Base-by-base conservation (phyloP, 2,329 filamentous ascomycete genomes). In the Cercospora sesami region DNA sequence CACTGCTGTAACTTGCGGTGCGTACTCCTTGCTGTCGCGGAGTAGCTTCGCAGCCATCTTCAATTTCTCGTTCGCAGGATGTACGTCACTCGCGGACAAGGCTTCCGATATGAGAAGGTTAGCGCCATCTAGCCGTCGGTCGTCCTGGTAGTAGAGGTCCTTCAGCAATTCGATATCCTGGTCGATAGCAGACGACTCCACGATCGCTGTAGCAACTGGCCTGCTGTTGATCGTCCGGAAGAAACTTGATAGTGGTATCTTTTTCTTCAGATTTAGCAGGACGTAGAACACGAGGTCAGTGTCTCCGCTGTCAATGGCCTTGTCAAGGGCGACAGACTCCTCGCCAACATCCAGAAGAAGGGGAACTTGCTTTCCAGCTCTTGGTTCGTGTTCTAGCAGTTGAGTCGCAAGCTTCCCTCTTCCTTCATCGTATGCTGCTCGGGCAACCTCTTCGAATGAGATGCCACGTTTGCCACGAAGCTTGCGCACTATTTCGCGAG, bases 111-210 rank as follows among this genome's bases (percentile, higher is more conserved):
- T 83, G 68, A 98, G 91, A 1, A 99, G 88, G 67, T 93, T 91
- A 0, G 94, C 91, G 3, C 95, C 93, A 72, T 98, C 95, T 5
- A 93, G 83, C 3, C 94, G 88, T 5, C 94, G 89, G 78, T 99
- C 95, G 75, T 98, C 95, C 81, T 98, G 95, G 78, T 99, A 99
- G 81, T 95, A 99, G 3, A 99, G 84, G 77, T 98, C 95, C 76
- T 98, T 99, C 28, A 99, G 87, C 23, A 99, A 80, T 64, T 91
- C 89, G 0, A 87, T 86, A 74, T 96, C 93, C 75, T 96, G 91
- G 61, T 92, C 88, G 61, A 86, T 84, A 0, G 95, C 94, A 0
- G 90, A 90, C 1, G 93, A 87, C 79, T 99, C 95, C 26, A 99
- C 92, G 10, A 99, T 86, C 0, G 95, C 92, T 2, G 92, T 93